phyloP scores from a whole-genome alignment of 208 protist genomes.

The Zelonia costaricensis region DNA sequence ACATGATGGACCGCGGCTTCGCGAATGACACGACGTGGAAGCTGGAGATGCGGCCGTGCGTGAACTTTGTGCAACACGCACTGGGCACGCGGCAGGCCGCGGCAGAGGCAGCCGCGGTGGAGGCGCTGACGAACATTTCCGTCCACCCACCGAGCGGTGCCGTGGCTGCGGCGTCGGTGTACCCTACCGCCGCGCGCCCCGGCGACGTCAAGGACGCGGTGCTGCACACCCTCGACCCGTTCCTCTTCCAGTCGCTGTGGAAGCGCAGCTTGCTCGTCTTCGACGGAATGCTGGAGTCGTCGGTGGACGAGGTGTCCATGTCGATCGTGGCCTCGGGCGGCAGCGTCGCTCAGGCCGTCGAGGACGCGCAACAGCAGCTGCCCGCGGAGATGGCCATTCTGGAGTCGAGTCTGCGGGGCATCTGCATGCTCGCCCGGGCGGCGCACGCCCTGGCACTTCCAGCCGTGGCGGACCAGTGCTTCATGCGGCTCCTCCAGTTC shows the following conservation, averaged over 20 bases:
- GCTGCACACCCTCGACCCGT: constrained; percentile 32
- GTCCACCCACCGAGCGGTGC: not conserved
- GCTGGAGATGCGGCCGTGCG: constrained; percentile 60
- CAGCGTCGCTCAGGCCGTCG: constrained; percentile 27
- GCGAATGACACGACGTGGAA: constrained; percentile 83
- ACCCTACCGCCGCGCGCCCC: not conserved
- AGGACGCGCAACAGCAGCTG: constrained; percentile 15
- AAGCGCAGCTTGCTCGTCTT: constrained; percentile 57
- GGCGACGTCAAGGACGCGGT: not conserved
- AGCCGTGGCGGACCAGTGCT: constrained; percentile 36
- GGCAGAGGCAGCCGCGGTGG: constrained; percentile 8
- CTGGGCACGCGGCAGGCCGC: not conserved
- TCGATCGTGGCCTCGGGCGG: constrained; percentile 9
- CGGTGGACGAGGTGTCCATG: constrained; percentile 31
- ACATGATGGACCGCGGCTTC: constrained; percentile 83
- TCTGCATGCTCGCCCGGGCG: constrained; percentile 28
- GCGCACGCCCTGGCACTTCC: constrained; percentile 20
- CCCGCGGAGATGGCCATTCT: constrained; percentile 32
- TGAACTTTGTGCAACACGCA: constrained; percentile 18
- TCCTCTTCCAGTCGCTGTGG: constrained; percentile 60
- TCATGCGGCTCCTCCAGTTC: constrained; percentile 34
- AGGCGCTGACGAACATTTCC: constrained; percentile 12
- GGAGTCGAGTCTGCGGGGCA: constrained; percentile 29
- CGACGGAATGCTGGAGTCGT: constrained; percentile 41
- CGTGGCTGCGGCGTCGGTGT: not conserved